These are phyloP conservation scores for Pleurotus eryngii DNA, from an alignment of 768 basidiomycete genomes.

Conservation along the genomic window DNA sequence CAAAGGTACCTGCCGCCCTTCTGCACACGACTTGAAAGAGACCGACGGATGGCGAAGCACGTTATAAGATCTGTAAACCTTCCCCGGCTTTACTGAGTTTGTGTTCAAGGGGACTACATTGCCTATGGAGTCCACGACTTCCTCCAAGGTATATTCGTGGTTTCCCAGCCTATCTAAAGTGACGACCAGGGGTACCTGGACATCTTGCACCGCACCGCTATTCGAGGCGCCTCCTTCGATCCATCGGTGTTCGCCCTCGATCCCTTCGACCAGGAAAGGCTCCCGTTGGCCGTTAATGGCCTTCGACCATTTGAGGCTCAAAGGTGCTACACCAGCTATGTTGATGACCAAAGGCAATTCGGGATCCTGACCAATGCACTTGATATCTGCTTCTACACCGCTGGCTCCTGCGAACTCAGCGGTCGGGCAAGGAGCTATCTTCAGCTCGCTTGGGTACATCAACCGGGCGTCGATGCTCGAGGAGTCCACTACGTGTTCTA, in stretches of 20 bases:
- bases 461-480: constrained; percentile 73
- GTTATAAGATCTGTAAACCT: constrained; percentile 56
- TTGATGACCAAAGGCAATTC: constrained; percentile 57
- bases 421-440: constrained; percentile 78
- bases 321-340: constrained; percentile 71
- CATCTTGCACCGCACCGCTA: constrained; percentile 42
- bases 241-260: constrained; percentile 52
- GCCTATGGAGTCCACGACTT: constrained; percentile 79
- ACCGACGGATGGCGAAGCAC: constrained; percentile 71
- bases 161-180: constrained; percentile 61
- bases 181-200: constrained; percentile 68
- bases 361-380: constrained; percentile 67
- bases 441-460: constrained; percentile 57
- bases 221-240: constrained; percentile 12
- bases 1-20: constrained; percentile 65
- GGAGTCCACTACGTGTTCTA: constrained; percentile 69
- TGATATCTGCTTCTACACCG: constrained; percentile 39
- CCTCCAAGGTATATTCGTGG: constrained; percentile 74
- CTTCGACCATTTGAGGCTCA: constrained; percentile 75
- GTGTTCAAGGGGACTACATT: constrained; percentile 50
- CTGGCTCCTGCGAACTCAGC: constrained; percentile 60
- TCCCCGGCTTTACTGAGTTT: constrained; percentile 35
- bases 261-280: constrained; percentile 78
- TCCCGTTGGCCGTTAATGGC: constrained; percentile 65
- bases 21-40: constrained; percentile 72